Conservation (phyloP, 2,329 filamentous ascomycete species). For the Scortechinia acanthostroma region DNA sequence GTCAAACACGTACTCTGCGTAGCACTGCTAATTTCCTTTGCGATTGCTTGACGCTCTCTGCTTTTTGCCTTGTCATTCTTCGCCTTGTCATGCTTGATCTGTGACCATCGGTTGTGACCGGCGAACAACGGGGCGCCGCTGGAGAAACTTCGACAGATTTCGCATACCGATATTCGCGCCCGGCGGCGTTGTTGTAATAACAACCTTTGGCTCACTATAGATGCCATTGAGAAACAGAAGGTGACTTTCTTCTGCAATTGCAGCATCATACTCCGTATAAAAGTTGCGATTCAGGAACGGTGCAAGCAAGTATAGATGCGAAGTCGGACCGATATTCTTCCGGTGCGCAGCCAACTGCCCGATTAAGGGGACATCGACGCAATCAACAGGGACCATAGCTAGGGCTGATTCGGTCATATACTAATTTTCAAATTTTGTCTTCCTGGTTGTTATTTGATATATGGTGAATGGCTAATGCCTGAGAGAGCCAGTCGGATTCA, state of each 20-base stretch:
- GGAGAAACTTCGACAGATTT: neutral
- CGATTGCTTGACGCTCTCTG: neutral
- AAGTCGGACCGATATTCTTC: neutral
- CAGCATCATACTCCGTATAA: too few relatives aligned
- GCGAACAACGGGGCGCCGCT: slow-evolving; percentile 18
- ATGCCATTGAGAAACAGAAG: neutral
- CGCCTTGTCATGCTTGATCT: slow-evolving; percentile 61
- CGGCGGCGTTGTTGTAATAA: neutral
- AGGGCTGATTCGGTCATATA: too few relatives aligned
- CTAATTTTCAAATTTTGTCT: too few relatives aligned
- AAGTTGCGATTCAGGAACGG: too few relatives aligned
- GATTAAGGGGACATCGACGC: too few relatives aligned
- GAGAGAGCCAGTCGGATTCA: neutral
- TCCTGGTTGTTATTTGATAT: too few relatives aligned
- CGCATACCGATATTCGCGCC: neutral
- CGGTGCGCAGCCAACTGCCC: neutral
- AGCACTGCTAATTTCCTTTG: slow-evolving; percentile 34
- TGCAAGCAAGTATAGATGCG: too few relatives aligned
- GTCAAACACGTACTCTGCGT: slow-evolving; percentile 41
- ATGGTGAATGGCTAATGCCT: too few relatives aligned
- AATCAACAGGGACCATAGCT: too few relatives aligned
- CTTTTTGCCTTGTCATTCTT: slow-evolving; percentile 35
- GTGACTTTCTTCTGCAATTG: too few relatives aligned
- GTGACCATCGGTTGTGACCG: slow-evolving; percentile 55
- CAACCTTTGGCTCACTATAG: neutral